Evolutionary conservation across 331 rosid genomes (phyloP), one percentile per base, ranked within the genome.

Genomic region (Malus hybrid): DNA sequence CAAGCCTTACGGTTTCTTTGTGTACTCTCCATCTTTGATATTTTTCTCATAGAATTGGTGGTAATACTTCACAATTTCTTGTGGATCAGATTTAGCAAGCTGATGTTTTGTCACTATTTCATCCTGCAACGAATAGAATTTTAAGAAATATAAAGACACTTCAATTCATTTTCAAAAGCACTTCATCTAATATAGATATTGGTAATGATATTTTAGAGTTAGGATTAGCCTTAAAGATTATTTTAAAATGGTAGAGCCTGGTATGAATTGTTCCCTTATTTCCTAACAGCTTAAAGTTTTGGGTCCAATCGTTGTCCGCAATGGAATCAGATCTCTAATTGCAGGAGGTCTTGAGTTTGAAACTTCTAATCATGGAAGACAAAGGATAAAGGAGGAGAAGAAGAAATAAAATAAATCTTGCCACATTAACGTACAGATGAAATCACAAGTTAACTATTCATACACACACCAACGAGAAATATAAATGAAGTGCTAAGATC

Each of bases 1-100:
- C 61, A 76, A 81, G 89, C 74, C 99, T 88, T 87, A 94, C 99
- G 96, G 96, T 77, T 59, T 81, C 72, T 84, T 87, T 15, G 84
- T 81, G 81, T 76, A 70, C 82, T 94, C 96, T 10, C 93, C 89
- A 4, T 67, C 97, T 73, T 29, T 80, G 76, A 94, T 83, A 80
- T 83, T 85, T 2, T 15, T 61, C 72, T 87, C 89, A 44, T 87
- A 92, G 88, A 87, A 94, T 16, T 2, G 5, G 69, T 87, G 87
- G 83, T 90, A 92, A 84, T 66, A 90, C 33, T 19, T 3, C 78
- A 73, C 85, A 65, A 94, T 80, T 80, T 90, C 93, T 79, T 48
- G 83, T 52, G 89, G 28, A 82, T 90, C 97, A 65, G 55, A 68
- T 74, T 16, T 74, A 61, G 33, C 61, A 78, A 57, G 62, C 9